Conservation (phyloP, 2,329 filamentous ascomycete genomes). For the Aureobasidium musti region DNA sequence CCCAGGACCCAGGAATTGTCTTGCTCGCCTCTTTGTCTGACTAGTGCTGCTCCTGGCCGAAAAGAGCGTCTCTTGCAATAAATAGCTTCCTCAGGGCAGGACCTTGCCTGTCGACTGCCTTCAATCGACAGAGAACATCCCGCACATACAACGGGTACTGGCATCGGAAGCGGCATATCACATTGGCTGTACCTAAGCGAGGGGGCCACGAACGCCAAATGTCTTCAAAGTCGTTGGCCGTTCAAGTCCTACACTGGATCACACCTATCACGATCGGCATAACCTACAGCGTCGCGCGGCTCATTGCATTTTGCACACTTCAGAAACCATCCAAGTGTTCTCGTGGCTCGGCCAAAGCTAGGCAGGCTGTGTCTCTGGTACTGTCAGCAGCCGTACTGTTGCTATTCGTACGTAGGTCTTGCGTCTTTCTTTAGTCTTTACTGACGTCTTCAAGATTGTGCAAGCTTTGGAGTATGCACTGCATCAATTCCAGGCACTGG, state of each 20-base stretch:
- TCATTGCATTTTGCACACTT: constrained; percentile 36
- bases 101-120: constrained; percentile 5
- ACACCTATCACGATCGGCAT: constrained; percentile 35
- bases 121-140: not conserved
- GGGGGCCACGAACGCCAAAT: constrained; percentile 21
- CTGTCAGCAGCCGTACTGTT: constrained; percentile 12
- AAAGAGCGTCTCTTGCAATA: constrained; percentile 18
- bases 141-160: constrained; percentile 20
- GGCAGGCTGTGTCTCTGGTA: constrained; percentile 4
- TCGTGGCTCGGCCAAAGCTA: constrained; percentile 33
- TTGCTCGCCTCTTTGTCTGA: constrained; percentile 18
- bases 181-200: constrained; percentile 23
- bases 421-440: not conserved
- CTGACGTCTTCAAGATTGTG: constrained; percentile 12
- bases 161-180: constrained; percentile 19
- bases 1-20: constrained; percentile 17
- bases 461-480: constrained; percentile 15
- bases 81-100: constrained; percentile 1
- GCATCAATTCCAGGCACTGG: constrained; percentile 1
- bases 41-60: constrained; percentile 24
- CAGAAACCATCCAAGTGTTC: constrained; percentile 35
- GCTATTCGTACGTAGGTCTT: constrained; percentile 9
- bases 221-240: constrained; percentile 26
- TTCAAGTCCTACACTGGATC: constrained; percentile 37
- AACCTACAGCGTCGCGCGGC: constrained; percentile 38